Evolutionary conservation across 2,329 filamentous ascomycete species (phyloP).

Genomic region (Fusarium sp.): DNA sequence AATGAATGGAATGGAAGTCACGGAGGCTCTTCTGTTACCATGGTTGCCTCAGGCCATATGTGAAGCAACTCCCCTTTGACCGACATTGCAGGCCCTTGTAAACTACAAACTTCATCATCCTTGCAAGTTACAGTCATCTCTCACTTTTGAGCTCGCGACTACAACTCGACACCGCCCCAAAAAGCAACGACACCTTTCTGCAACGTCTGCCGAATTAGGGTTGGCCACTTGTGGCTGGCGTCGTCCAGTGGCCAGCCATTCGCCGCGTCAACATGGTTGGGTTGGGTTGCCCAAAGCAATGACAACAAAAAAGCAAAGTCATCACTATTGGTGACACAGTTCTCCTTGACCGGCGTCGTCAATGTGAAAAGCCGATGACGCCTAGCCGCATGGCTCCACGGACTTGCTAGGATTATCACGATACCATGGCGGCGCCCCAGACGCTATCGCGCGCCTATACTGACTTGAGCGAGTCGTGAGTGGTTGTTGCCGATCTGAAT

Average conservation of each 20-base stretch:
- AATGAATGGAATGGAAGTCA: slow-evolving; percentile 15
- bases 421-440: slow-evolving; percentile 20
- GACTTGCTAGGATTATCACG: slow-evolving; percentile 16
- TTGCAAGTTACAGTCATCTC: slow-evolving; percentile 28
- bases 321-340: slow-evolving; percentile 30
- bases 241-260: slow-evolving; percentile 29
- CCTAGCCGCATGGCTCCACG: slow-evolving; percentile 27
- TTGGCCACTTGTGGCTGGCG: slow-evolving; percentile 37
- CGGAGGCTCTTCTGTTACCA: slow-evolving; percentile 4
- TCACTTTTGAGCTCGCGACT: slow-evolving; percentile 32
- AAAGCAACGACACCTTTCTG: slow-evolving; percentile 38
- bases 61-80: slow-evolving; percentile 24
- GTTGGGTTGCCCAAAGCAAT: slow-evolving; percentile 17
- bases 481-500: slow-evolving; percentile 28
- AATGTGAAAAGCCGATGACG: slow-evolving; percentile 37
- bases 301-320: slow-evolving; percentile 43
- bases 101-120: slow-evolving; percentile 27
- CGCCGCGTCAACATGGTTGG: background rate
- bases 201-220: slow-evolving; percentile 40
- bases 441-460: slow-evolving; percentile 28
- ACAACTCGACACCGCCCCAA: slow-evolving; percentile 23
- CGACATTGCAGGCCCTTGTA: slow-evolving; percentile 15
- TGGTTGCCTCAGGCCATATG: slow-evolving; percentile 26
- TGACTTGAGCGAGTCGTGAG: slow-evolving; percentile 15
- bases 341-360: slow-evolving; percentile 9